Base-by-base conservation (phyloP, 2,329 filamentous ascomycete species). In the Aspergillus pseudotamarii region DNA sequence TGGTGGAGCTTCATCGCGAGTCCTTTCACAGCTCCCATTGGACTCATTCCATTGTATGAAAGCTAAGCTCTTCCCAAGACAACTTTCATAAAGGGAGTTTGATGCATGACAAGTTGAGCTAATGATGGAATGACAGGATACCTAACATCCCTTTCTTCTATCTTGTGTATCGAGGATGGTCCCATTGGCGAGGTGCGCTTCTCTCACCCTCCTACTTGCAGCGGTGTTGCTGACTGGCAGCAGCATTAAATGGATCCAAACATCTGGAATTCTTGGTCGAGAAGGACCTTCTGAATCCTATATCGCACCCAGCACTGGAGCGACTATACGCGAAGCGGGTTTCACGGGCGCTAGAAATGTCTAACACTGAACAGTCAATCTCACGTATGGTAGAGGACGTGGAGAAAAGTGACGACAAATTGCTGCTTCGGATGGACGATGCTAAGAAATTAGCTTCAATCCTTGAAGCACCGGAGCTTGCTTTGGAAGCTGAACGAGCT, bases 121-220 rank as follows among this genome's bases (percentile, higher is more conserved):
- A 26, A 55, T 26, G n/a, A 3, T 21, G 11, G 12, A 21, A 9
- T 4, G 34, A 14, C 57, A 96, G 92, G 66, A 85, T 97, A 66
- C 94, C 94, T 41, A 97, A 99, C 75, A 83, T 99, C 14, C 95
- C 95, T 21, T 98, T 98, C 83, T 98, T 98, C 83, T 99, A 98
- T 78, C 86, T 98, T 46, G 88, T 87, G 21, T 99, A 96, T 81
- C 87, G 95, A 68, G 82, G 93, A 30, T 98, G 91, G 90, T 96
- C 92, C 23, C 93, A 97, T 78, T 96, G 91, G 88, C 87, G 90
- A 79, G 83, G 83, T 85, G 66, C 64, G 77, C 71, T 68, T 75
- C n/a, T 30, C 46, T 43, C 1, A 4, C 61, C 16, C 57, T 36
- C 36, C 32, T 30, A 21, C 34, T n/a, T 51, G 5, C 30, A 6